Percentiles rank a stretch among this genome's conserved stretches.
phyloP scores from a whole-genome alignment of 2,329 filamentous ascomycete genomes.

The Cryphonectria radicalis region DNA sequence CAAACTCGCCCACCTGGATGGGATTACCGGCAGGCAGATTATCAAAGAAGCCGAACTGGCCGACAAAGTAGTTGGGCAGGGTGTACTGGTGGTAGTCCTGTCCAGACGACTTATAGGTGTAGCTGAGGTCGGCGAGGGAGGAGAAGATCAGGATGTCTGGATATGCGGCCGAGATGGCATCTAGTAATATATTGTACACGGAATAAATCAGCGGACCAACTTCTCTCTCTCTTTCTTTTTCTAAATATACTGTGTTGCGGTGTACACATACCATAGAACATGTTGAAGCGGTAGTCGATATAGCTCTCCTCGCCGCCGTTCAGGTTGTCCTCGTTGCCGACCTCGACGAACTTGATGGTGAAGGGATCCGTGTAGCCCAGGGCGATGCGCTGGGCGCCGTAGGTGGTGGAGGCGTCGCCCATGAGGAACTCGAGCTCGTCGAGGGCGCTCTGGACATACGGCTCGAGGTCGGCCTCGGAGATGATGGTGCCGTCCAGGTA shows the following conservation, averaged over 20 bases:
- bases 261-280: constrained; percentile 45
- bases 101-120: constrained; percentile 33
- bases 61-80: constrained; percentile 39
- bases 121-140: constrained; percentile 23
- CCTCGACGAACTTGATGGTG: constrained; percentile 53
- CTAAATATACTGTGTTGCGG: no score
- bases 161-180: constrained; percentile 31
- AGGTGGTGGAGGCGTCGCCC: constrained; percentile 48
- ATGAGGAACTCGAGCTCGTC: constrained; percentile 58
- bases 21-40: constrained; percentile 41
- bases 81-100: constrained; percentile 43
- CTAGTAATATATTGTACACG: not conserved
- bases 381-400: constrained; percentile 51
- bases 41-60: constrained; percentile 44
- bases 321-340: constrained; percentile 59
- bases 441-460: constrained; percentile 52
- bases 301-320: constrained; percentile 43
- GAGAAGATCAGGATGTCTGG: constrained; percentile 27
- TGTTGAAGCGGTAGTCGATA: constrained; percentile 47
- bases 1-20: constrained; percentile 44
- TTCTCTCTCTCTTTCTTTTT: constrained; percentile 8
- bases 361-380: constrained; percentile 56
- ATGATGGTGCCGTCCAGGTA: constrained; percentile 46
- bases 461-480: constrained; percentile 46
- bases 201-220: constrained; percentile 32